These are phyloP conservation scores for Microdochium bolleyi DNA, from an alignment of 2,329 filamentous ascomycete genomes.

Conservation along the genomic window DNA sequence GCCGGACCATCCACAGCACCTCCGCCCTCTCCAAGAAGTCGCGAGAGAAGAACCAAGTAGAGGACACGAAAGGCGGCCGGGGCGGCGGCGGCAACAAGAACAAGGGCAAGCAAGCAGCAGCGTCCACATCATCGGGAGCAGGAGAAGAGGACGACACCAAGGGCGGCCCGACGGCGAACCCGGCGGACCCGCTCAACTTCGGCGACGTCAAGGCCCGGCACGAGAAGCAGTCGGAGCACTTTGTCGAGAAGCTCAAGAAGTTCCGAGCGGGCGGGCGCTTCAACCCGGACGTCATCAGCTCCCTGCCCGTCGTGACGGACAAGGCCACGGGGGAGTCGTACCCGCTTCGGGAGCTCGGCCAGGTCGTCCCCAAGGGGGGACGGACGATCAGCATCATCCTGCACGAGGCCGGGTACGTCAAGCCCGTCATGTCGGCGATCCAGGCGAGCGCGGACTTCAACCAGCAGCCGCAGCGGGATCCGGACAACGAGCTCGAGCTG, in stretches of 20 bases:
- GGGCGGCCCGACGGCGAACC: conserved; percentile 20
- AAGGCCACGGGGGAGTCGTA: conserved; percentile 23
- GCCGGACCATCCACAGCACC: not conserved
- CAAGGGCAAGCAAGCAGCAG: not conserved
- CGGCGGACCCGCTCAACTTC: conserved; percentile 39
- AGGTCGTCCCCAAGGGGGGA: conserved; percentile 40
- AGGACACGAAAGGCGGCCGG: not conserved
- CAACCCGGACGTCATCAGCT: conserved; percentile 40
- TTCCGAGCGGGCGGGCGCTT: conserved; percentile 40
- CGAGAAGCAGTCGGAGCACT: conserved; percentile 30
- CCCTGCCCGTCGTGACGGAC: conserved; percentile 29
- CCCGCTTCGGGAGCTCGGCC: conserved; percentile 46
- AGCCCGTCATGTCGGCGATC: conserved; percentile 47
- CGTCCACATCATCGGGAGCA: not conserved
- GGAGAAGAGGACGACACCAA: conserved; percentile 6
- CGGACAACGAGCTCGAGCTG: conserved; percentile 53
- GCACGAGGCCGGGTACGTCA: conserved; percentile 34
- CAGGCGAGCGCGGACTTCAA: conserved; percentile 46
- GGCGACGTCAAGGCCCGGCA: conserved; percentile 37
- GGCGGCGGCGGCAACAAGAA: not conserved
- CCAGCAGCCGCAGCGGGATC: conserved; percentile 50
- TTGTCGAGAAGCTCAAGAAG: conserved; percentile 29
- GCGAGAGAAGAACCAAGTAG: not conserved
- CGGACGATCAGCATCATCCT: conserved; percentile 27
- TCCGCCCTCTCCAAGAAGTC: not conserved